Evolutionary conservation across 2,329 filamentous ascomycete species (phyloP).

Genomic region (Ceratocystis ficicola): DNA sequence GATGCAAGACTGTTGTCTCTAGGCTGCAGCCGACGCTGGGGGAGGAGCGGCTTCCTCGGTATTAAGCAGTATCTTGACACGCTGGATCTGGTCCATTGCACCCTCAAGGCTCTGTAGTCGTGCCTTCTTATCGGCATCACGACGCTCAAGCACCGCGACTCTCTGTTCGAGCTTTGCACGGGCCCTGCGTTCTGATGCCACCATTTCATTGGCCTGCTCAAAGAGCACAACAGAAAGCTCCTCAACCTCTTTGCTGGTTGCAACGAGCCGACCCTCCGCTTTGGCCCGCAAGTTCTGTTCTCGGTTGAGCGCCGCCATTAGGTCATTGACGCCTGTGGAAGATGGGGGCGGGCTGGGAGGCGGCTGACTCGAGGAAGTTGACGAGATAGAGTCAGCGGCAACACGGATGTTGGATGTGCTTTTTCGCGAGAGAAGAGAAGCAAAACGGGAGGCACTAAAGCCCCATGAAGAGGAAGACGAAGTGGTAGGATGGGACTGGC

Average conservation of each 20-base stretch:
- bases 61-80: constrained; percentile 51
- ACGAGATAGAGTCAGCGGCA: constrained; percentile 24
- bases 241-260: constrained; percentile 62
- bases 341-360: constrained; percentile 24
- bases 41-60: constrained; percentile 24
- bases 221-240: constrained; percentile 65
- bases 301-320: constrained; percentile 51
- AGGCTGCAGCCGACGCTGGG: constrained; percentile 21
- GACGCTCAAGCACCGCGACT: constrained; percentile 53
- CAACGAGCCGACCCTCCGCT: constrained; percentile 55
- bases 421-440: constrained; percentile 38
- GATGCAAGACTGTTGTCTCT: constrained; percentile 5
- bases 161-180: constrained; percentile 59
- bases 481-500: constrained; percentile 26
- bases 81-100: constrained; percentile 58
- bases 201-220: constrained; percentile 79
- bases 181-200: constrained; percentile 60
- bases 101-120: constrained; percentile 59
- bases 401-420: constrained; percentile 33
- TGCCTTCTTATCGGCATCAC: constrained; percentile 57
- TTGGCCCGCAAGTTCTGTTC: constrained; percentile 55
- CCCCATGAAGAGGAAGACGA: constrained; percentile 37
- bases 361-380: constrained; percentile 31
- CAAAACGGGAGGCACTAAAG: constrained; percentile 34
- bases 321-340: constrained; percentile 29